Conservation (phyloP, 345 rosid genomes). For the Toxicodendron radicans region DNA sequence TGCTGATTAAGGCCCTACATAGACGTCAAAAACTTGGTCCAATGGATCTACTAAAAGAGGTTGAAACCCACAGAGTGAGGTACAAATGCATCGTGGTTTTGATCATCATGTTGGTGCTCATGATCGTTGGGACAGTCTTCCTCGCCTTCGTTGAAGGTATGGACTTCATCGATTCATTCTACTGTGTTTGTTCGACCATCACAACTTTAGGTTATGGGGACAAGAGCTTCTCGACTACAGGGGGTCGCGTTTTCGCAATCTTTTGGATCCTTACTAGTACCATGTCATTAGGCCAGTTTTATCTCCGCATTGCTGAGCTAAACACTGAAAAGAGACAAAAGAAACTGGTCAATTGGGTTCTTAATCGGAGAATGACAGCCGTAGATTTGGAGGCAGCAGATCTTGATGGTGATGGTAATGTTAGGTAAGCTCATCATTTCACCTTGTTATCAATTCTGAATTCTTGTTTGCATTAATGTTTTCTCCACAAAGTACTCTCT, state of each 20-base stretch:
- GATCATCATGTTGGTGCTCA: conserved; percentile 40
- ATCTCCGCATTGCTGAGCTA: conserved; percentile 62
- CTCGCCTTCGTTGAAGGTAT: conserved; percentile 46
- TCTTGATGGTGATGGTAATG: conserved; percentile 66
- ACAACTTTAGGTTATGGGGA: conserved; percentile 92
- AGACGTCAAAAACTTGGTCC: conserved; percentile 41
- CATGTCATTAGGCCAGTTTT: conserved; percentile 64
- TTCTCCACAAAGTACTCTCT: not conserved
- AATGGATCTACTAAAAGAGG: conserved; percentile 48
- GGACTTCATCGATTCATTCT: conserved; percentile 56
- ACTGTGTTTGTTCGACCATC: conserved; percentile 80
- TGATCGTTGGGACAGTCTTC: conserved; percentile 49
- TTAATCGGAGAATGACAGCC: conserved; percentile 52
- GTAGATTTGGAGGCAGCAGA: conserved; percentile 87
- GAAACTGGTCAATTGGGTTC: conserved; percentile 69
- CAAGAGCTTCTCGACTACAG: conserved; percentile 53
- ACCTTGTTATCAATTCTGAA: not conserved
- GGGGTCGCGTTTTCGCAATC: conserved; percentile 68
- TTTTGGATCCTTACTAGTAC: conserved; percentile 73
- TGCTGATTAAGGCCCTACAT: conserved; percentile 66
- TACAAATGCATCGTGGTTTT: conserved; percentile 54
- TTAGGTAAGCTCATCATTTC: conserved; percentile 51
- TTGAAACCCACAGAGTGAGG: conserved; percentile 46
- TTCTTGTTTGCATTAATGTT: not conserved
- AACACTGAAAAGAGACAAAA: conserved; percentile 61